phyloP scores from a whole-genome alignment of 108 stramenopile species.

The Discostella stelligeroides region DNA sequence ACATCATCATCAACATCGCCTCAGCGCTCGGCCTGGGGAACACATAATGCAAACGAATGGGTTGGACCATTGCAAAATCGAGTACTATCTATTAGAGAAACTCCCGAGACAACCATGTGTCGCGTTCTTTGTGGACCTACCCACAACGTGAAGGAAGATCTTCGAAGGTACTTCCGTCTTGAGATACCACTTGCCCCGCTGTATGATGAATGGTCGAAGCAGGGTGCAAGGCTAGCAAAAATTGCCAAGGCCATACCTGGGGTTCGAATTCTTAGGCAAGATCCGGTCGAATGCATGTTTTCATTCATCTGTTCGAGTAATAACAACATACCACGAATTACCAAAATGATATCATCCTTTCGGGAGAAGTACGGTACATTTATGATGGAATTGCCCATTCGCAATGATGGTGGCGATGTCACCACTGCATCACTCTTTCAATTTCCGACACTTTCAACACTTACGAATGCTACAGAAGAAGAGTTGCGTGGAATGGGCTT shows the following conservation, averaged over 20 bases:
- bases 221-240: slow-evolving; percentile 56
- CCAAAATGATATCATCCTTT: slow-evolving; percentile 84
- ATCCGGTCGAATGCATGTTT: slow-evolving; percentile 95
- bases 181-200: slow-evolving; percentile 60
- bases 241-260: slow-evolving; percentile 84
- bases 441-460: slow-evolving; percentile 80
- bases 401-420: slow-evolving; percentile 8
- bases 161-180: slow-evolving; percentile 79
- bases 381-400: slow-evolving; percentile 53
- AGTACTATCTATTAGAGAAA: slow-evolving; percentile 78
- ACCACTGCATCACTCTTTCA: slow-evolving; percentile 56
- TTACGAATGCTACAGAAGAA: slow-evolving; percentile 58
- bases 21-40: slow-evolving; percentile 78
- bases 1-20: slow-evolving; percentile 9
- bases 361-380: slow-evolving; percentile 76
- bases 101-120: slow-evolving; percentile 71
- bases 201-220: slow-evolving; percentile 76
- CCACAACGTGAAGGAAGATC: slow-evolving; percentile 39
- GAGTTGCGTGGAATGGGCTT: slow-evolving; percentile 86
- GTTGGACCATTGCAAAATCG: slow-evolving; percentile 64
- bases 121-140: slow-evolving; percentile 60
- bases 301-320: slow-evolving; percentile 98
- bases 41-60: slow-evolving; percentile 86
- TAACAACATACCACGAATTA: slow-evolving; percentile 98
- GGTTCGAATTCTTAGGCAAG: slow-evolving; percentile 89